Evolutionary conservation across 768 basidiomycete genomes (phyloP).

Genomic region (Mycena crocata): DNA sequence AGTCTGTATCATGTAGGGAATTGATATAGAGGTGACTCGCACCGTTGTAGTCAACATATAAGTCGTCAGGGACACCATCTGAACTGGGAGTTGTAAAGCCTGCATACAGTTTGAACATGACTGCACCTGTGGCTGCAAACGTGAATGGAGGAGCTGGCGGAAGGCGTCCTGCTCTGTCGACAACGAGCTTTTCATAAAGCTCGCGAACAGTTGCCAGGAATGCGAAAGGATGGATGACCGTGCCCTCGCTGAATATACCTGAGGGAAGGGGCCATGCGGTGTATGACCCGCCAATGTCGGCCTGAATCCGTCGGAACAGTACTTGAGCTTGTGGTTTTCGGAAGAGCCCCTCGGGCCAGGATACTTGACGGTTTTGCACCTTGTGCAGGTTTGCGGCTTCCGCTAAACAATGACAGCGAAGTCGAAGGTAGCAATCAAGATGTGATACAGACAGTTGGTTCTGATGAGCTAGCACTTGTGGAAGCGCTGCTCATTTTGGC

Average conservation of each 20-base stretch:
- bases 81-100: neutral
- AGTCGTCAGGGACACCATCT: neutral
- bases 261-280: neutral
- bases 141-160: neutral
- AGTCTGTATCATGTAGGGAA: too few relatives aligned
- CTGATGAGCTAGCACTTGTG: too few relatives aligned
- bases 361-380: neutral
- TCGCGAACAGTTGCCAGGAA: neutral
- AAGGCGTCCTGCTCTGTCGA: neutral
- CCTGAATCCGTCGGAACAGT: neutral
- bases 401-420: neutral
- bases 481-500: neutral
- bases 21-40: neutral
- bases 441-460: neutral
- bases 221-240: neutral
- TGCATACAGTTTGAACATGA: neutral
- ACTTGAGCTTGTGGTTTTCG: neutral
- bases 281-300: neutral
- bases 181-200: neutral
- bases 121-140: neutral
- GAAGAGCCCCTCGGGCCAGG: neutral
- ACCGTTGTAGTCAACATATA: neutral
- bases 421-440: neutral
- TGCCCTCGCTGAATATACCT: slow-evolving; percentile 4
- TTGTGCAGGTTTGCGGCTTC: neutral